Evolutionary conservation across 371 early-diverging fungal species (phyloP), one percentile per base, ranked within the genome.

Genomic region (Thermomucor indicae-seudaticae): DNA sequence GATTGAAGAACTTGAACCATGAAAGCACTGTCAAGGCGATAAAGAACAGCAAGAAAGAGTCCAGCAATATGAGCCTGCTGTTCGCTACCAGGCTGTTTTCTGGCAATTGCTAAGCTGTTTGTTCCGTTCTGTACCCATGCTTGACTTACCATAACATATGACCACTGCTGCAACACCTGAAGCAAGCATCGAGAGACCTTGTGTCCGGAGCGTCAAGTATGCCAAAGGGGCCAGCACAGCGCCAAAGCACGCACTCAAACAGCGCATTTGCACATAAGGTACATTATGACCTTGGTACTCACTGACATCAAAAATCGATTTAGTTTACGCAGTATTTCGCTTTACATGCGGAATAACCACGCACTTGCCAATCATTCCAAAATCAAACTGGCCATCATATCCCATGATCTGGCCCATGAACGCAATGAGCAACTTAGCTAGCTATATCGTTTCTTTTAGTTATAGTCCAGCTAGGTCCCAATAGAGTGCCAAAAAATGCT

Each of bases 341-440:
- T 40, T 44, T 22, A 16, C n/a, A 12, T 34, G 14, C 20, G 25
- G 42, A 16, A 11, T n/a, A 23, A 29, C 4, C 16, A 58, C 80
- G 72, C 79, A 76, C 83, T 77, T 64, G 47, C 94, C 96, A 67
- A 95, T 93, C 32, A 79, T 75, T 35, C 83, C 82, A 61, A 97
- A 96, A 41, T 90, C 82, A 69, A 92, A 96, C 29, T 78, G 70
- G 16, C 96, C 95, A 62, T 94, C 77, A 59, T 91, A 93, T 5
- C 96, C 95, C 29, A 79, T 78, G 11, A 89, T 35, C 58, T 74
- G 72, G 20, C 88, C 95, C 8, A 76, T 76, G 11, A 80, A 66
- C 4, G 97, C 93, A 42, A 96, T 85, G 58, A 99, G 55, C 72
- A 99, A 64, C 63, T 98, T 98, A 22, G 96, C 99, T 25, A 99